These are phyloP conservation scores for Lipomyces chichibuensis DNA, from an alignment of 805 yeast species.

Conservation along the genomic window DNA sequence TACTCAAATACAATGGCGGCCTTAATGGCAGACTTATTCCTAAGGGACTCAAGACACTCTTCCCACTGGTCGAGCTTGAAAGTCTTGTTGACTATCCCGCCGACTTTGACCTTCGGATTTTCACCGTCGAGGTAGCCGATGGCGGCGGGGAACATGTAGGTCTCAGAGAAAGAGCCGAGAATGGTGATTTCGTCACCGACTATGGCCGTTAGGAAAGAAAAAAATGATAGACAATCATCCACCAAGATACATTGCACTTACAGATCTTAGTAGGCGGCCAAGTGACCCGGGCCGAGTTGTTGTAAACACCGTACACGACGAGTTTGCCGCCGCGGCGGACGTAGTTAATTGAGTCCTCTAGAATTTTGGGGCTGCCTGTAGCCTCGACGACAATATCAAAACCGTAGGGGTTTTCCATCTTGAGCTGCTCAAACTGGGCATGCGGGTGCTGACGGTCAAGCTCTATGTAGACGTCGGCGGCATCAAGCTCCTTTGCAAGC, in stretches of 20 bases:
- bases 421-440: slow-evolving; percentile 27
- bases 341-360: slow-evolving; percentile 31
- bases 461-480: slow-evolving; percentile 32
- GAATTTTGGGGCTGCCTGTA: slow-evolving; percentile 30
- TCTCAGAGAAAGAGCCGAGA: slow-evolving; percentile 34
- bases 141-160: slow-evolving; percentile 33
- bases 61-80: slow-evolving; percentile 35
- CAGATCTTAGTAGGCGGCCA: slow-evolving; percentile 34
- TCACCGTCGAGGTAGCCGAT: slow-evolving; percentile 33
- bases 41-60: slow-evolving; percentile 30
- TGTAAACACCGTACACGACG: slow-evolving; percentile 35
- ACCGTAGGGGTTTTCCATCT: slow-evolving; percentile 31
- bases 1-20: slow-evolving; percentile 33
- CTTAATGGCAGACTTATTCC: slow-evolving; percentile 34
- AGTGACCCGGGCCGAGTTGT: slow-evolving; percentile 27
- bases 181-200: slow-evolving; percentile 35
- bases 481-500: slow-evolving; percentile 30
- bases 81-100: slow-evolving; percentile 33
- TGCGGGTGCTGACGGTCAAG: slow-evolving; percentile 26
- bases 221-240: neutral
- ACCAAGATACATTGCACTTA: neutral
- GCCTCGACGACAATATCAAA: slow-evolving; percentile 35
- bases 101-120: slow-evolving; percentile 31
- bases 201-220: neutral
- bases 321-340: slow-evolving; percentile 34